Percentiles rank a stretch among this genome's conserved stretches.
phyloP scores from a whole-genome alignment of 1,139 yeast species.

The Eremothecium cymbalariae region DNA sequence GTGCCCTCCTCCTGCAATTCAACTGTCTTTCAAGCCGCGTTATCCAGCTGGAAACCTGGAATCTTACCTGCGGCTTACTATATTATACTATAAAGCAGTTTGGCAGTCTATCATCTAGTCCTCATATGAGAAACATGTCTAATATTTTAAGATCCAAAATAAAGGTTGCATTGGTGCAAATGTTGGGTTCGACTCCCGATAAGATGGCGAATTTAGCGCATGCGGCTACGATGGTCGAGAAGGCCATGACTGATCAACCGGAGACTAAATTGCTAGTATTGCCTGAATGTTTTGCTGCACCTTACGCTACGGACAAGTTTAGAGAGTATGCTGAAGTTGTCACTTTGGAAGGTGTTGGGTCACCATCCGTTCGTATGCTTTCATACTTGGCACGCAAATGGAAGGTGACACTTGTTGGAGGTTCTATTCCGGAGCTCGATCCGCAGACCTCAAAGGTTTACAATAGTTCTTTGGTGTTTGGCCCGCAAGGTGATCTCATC shows the following conservation, averaged over 20 bases:
- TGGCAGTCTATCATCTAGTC: too few species aligned
- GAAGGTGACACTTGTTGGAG: conserved; percentile 67
- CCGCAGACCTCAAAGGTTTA: conserved; percentile 49
- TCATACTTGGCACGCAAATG: conserved; percentile 55
- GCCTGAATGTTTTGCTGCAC: conserved; percentile 88
- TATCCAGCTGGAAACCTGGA: background rate
- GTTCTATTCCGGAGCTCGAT: conserved; percentile 78
- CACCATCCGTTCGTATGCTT: conserved; percentile 42
- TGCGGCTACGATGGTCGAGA: conserved; percentile 42
- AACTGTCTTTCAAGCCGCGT: too few species aligned
- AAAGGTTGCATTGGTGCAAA: conserved; percentile 43
- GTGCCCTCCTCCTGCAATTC: too few species aligned
- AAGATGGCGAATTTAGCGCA: conserved; percentile 51
- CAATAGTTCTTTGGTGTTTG: conserved; percentile 76
- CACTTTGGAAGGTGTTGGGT: conserved; percentile 43
- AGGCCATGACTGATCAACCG: conserved; percentile 45
- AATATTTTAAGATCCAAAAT: conserved; percentile 36
- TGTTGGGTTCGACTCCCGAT: conserved; percentile 36
- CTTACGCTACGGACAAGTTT: conserved; percentile 82
- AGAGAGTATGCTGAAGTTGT: conserved; percentile 72
- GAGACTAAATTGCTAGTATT: conserved; percentile 44
- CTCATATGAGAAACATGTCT: conserved; percentile 16
- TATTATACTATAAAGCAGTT: too few species aligned
- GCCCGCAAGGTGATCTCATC: conserved; percentile 60
- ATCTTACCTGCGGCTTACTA: too few species aligned